Base-by-base conservation (phyloP, 208 protist genomes). In the Acanthamoeba castellanii region DNA sequence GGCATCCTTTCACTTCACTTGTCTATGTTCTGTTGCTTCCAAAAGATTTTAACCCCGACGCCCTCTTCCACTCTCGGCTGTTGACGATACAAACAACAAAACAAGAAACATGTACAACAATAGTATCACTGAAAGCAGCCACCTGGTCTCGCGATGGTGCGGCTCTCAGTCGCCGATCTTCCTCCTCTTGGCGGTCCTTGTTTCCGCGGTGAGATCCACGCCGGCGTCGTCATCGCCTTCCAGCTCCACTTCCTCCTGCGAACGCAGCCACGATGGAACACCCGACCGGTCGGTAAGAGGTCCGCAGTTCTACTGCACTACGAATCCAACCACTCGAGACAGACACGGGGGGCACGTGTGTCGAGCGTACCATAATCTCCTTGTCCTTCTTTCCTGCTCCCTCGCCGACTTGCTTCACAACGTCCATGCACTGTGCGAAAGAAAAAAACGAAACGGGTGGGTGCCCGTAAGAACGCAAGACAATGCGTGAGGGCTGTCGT, bases 351-450 rank as follows among this genome's bases (percentile, higher is more conserved):
- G 25, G 74, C 20, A 45, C 37, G 20, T 7, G 14, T 42, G 3
- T 42, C 9, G 4, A 18, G 0, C 47, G 82, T 66, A 90, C 82
- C 47, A 90, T 90, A 3, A 90, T 90, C 42, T 90, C 55, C 82
- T 90, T 90, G 55, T 90, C 82, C 27, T 66, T 57, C 32, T 90
- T 90, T 22, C 57, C 57, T 4, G 82, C 57, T 42, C 55, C 55
- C 57, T 90, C 82, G 20, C 82, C 82, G 14, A 90, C 57, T 66
- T 59, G 57, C 55, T 90, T 90, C 32, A 90, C 42, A 16, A 90
- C 82, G n/a, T 90, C 82, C 82, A 90, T 90, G 57, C 82, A 90
- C 82, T 90, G 57, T 27, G 30, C 30, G 57, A n/a, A n/a, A 20
- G 37, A 47, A n/a, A 20, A 20, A 47, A 20, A 2, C 9, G 50